Percentiles rank a stretch among this genome's conserved stretches.
Conservation (phyloP, 1,284 basidiomycete species). For the Chondrostereum purpureum region DNA sequence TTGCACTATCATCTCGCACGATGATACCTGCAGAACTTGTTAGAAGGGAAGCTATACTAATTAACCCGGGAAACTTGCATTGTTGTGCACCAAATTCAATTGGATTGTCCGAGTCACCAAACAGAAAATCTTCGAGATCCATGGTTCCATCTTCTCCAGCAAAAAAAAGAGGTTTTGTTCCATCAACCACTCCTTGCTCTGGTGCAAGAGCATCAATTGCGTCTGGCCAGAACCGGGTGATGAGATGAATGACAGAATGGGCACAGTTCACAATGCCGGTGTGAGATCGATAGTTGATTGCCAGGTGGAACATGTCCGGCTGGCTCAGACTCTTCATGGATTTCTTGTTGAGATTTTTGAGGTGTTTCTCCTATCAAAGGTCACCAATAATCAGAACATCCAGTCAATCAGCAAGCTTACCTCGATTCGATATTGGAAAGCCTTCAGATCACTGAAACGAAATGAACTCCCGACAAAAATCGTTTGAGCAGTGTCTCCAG, state of each 20-base stretch:
- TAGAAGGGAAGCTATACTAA: constrained; percentile 1
- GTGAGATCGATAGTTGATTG: constrained; percentile 67
- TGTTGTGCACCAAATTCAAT: constrained; percentile 67
- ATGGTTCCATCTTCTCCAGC: constrained; percentile 42
- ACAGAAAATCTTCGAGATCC: constrained; percentile 52
- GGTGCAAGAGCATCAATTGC: constrained; percentile 54
- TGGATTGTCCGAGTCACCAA: constrained; percentile 39
- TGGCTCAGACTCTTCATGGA: constrained; percentile 3
- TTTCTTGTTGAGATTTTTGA: constrained; percentile 1
- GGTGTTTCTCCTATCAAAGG: not conserved
- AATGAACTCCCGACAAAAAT: constrained; percentile 70
- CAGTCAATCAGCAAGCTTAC: constrained; percentile 32
- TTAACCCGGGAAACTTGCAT: constrained; percentile 32
- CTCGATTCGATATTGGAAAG: constrained; percentile 56
- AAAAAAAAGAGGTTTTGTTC: constrained; percentile 56
- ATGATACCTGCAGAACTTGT: constrained; percentile 45
- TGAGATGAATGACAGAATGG: constrained; percentile 55
- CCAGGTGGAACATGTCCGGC: constrained; percentile 53
- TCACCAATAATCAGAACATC: no score
- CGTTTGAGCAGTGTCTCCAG: constrained; percentile 74
- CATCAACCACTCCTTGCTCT: constrained; percentile 56
- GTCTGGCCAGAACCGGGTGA: constrained; percentile 57
- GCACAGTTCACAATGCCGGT: constrained; percentile 67
- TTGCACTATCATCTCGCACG: constrained; percentile 54
- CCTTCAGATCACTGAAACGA: constrained; percentile 64